These are phyloP conservation scores for Huntiella moniliformis DNA, from an alignment of 2,329 filamentous ascomycete genomes.

Conservation along the genomic window DNA sequence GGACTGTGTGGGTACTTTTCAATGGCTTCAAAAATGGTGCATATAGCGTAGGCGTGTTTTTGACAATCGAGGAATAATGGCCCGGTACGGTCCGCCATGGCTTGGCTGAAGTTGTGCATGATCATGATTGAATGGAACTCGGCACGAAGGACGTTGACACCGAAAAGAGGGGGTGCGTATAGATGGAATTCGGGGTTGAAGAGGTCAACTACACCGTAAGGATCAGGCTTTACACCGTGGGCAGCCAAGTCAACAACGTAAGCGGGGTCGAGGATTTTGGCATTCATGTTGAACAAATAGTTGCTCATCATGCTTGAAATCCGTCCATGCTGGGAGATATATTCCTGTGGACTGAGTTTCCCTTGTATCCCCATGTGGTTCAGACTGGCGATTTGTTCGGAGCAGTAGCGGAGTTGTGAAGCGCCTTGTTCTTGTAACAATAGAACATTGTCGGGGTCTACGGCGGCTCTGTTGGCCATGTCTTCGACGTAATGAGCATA, in stretches of 20 bases:
- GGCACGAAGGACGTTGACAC: constrained; percentile 53
- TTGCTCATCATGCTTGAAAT: constrained; percentile 33
- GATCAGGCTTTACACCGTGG: constrained; percentile 20
- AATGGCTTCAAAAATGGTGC: constrained; percentile 63
- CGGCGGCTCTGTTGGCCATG: constrained; percentile 4
- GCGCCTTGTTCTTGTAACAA: constrained; percentile 51
- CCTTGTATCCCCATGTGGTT: constrained; percentile 50
- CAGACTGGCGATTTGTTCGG: constrained; percentile 61
- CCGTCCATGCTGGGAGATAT: constrained; percentile 38
- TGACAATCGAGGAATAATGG: constrained; percentile 34
- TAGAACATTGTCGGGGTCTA: constrained; percentile 20
- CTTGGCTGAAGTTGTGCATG: constrained; percentile 62
- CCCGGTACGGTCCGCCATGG: constrained; percentile 33
- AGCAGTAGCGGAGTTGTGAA: constrained; percentile 50
- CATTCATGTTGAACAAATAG: constrained; percentile 41
- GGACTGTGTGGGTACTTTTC: constrained; percentile 52
- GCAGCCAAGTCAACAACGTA: constrained; percentile 43
- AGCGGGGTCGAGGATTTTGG: constrained; percentile 25
- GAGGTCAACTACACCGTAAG: constrained; percentile 35
- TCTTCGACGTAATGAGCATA: constrained; percentile 41
- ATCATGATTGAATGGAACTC: constrained; percentile 64
- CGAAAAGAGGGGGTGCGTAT: constrained; percentile 50
- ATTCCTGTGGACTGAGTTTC: constrained; percentile 45
- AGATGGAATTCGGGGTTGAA: constrained; percentile 57
- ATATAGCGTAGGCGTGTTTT: constrained; percentile 47